Conservation (phyloP, 768 basidiomycete species). For the Suillus placidus region DNA sequence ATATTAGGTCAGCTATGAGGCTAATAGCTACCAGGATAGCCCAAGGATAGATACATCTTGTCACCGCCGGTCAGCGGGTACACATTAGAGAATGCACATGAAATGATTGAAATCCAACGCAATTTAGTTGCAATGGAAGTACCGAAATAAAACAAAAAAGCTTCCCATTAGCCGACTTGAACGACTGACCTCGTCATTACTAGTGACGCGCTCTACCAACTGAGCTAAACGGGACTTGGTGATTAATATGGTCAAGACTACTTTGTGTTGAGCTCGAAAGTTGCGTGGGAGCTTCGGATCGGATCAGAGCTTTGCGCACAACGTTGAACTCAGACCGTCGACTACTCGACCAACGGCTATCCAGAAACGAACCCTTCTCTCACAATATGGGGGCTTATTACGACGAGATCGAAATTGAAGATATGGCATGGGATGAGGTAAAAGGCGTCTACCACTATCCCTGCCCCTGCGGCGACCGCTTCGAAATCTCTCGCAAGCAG, state of each 20-base stretch:
- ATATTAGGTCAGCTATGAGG: not conserved
- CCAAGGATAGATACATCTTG: no score
- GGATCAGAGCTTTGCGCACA: no score
- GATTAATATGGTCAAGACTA: not conserved
- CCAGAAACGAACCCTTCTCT: not conserved
- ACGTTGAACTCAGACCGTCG: not conserved
- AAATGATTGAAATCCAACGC: no score
- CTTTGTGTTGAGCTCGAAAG: not conserved
- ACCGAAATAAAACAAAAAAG: conserved; percentile 13
- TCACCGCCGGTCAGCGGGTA: no score
- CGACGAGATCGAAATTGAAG: conserved; percentile 97
- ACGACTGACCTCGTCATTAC: conserved; percentile 49
- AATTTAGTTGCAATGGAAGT: not conserved
- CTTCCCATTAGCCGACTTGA: conserved; percentile 45
- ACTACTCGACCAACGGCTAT: not conserved
- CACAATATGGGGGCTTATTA: conserved; percentile 79
- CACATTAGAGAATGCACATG: no score
- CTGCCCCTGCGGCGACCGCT: conserved; percentile 97
- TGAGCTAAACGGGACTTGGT: conserved; percentile 10
- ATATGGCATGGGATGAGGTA: conserved; percentile 87
- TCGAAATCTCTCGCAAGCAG: conserved; percentile 89
- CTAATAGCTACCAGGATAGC: no score
- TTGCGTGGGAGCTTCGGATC: not conserved
- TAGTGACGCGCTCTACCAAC: conserved; percentile 49
- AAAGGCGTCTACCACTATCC: conserved; percentile 92